phyloP scores from a whole-genome alignment of 352 stramenopile species.

The Phytophthora podocarpi region DNA sequence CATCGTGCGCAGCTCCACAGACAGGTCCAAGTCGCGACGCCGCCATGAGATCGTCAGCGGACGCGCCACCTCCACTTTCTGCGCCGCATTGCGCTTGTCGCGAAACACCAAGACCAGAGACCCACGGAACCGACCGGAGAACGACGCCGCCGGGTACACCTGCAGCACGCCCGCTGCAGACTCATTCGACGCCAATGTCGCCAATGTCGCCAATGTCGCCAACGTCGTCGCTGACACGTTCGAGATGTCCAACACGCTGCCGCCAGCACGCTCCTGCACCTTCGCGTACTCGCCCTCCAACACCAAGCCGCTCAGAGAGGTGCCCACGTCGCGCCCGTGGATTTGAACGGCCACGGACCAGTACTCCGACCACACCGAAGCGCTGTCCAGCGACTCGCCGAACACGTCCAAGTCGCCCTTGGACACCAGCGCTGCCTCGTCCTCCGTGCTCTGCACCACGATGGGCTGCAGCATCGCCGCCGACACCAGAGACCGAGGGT shows the following conservation, averaged over 20 bases:
- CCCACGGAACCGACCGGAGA: no score
- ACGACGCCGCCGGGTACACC: no score
- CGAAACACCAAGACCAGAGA: no score
- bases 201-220: no score
- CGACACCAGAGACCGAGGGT: no score
- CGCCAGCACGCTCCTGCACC: background rate
- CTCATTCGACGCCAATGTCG: background rate
- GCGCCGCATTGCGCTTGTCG: background rate
- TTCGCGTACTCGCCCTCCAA: background rate
- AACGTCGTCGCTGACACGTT: no score
- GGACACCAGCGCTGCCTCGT: slow-evolving; percentile 15
- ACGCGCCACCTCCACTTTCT: background rate
- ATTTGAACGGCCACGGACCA: slow-evolving; percentile 13
- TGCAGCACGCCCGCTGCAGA: background rate
- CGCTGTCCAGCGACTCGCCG: slow-evolving; percentile 3
- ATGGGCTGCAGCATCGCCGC: background rate
- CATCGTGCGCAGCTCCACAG: slow-evolving; percentile 6
- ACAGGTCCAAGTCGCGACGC: slow-evolving; percentile 4
- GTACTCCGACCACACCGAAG: slow-evolving; percentile 13
- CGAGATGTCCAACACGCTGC: no score
- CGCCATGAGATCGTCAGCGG: no score
- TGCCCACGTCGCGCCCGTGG: background rate
- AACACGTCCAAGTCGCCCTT: slow-evolving; percentile 3
- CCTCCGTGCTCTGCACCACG: slow-evolving; percentile 11
- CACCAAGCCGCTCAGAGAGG: background rate